Evolutionary conservation across 2,329 filamentous ascomycete genomes (phyloP), one percentile per base, ranked within the genome.

Genomic region (Ophiognomonia clavigignenti-juglandacearum): DNA sequence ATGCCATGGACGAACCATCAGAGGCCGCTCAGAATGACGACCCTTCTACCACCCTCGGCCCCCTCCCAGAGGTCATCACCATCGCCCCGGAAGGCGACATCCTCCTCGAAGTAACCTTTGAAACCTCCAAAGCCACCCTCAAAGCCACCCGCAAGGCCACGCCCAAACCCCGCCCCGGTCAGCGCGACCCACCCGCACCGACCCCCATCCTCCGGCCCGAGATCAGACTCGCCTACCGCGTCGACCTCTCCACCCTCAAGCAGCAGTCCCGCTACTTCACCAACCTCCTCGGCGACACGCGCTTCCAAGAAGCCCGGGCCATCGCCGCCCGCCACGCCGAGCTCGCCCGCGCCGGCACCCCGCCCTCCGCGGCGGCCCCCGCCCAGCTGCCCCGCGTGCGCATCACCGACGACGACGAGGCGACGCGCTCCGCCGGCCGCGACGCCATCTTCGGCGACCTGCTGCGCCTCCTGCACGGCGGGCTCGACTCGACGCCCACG

Each of bases 201-300:
- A 59, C 57, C 38, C 62, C 65, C 7, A 52, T 58, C 5, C 55
- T 65, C 18, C 70, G 68, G 53, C 59, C 68, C 39, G 64, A 55
- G 40, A 57, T 70, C 24, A 64, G 66, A 19, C 60, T 72, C 27
- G 68, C 72, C 11, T 89, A 83, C 58, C 75, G 85, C 22, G 83
- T 86, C 36, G 72, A 75, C 42, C 66, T 82, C 2, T 67, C 67
- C 11, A 67, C 67, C 1, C 69, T 90, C 27, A 78, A 73, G 62
- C 70, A 70, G 52, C 72, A 78, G 51, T 89, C 85, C 5, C 77
- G 77, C 47, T 90, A 88, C 63, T 90, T 90, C 61, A 73, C 73
- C 46, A 80, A 79, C 47, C 72, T 90, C 14, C 71, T 90, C 3
- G 76, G 78, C 9, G 77, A 83, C 52, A 71, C 70, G 3, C 70